Conservation (phyloP, 1,284 basidiomycete species). For the Ceratobasidium theobromae region DNA sequence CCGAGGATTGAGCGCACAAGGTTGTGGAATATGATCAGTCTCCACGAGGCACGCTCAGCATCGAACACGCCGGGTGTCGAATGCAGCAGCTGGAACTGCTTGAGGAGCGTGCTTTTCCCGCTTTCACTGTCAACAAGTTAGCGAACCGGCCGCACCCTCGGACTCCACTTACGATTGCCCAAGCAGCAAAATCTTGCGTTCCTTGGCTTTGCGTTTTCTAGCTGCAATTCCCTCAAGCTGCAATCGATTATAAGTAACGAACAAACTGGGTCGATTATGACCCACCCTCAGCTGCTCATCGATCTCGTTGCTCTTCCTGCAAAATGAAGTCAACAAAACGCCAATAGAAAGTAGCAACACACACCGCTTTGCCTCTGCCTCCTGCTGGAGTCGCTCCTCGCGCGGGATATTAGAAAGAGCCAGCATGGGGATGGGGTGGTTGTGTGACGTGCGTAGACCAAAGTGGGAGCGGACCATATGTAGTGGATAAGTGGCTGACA, state of each 20-base stretch:
- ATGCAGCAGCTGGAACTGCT: constrained; percentile 32
- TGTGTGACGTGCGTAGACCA: neutral
- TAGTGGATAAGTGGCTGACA: neutral
- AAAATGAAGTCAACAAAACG: neutral
- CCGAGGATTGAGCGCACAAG: constrained; percentile 69
- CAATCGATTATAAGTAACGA: neutral
- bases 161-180: constrained; percentile 6
- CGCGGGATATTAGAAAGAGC: neutral
- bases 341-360: neutral
- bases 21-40: constrained; percentile 79
- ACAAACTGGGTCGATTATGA: neutral
- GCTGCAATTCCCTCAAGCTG: constrained; percentile 6
- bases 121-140: constrained; percentile 4
- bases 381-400: neutral
- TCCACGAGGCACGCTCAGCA: constrained; percentile 75
- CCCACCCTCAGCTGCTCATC: constrained; percentile 22
- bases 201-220: constrained; percentile 22
- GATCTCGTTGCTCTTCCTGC: constrained; percentile 21
- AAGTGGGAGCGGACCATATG: neutral
- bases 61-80: constrained; percentile 52
- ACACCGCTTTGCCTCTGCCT: constrained; percentile 17
- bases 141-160: neutral
- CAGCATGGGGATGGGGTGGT: constrained; percentile 6
- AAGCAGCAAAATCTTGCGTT: constrained; percentile 31
- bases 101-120: constrained; percentile 33